phyloP scores from a whole-genome alignment of 768 basidiomycete genomes.

The Guyanaporus albipodus region DNA sequence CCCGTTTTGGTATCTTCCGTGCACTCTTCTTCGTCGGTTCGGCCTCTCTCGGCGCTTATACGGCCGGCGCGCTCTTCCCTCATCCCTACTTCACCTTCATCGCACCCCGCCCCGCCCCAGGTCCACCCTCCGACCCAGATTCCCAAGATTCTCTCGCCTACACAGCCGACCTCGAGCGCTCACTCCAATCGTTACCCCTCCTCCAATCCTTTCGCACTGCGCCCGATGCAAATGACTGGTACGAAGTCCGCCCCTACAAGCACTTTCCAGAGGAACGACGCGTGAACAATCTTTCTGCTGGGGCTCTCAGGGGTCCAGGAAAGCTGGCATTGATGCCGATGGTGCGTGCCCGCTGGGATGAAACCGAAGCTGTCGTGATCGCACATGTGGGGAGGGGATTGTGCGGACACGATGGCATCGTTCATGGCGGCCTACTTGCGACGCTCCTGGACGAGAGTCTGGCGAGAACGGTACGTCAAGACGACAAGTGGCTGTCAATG shows the following conservation, averaged over 20 bases:
- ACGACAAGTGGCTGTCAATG: background rate
- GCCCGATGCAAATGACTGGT: conserved; percentile 59
- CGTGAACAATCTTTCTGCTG: conserved; percentile 81
- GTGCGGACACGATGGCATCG: conserved; percentile 92
- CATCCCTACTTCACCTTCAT: conserved; percentile 62
- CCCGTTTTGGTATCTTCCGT: conserved; percentile 9
- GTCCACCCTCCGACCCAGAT: conserved; percentile 51
- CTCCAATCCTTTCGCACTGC: conserved; percentile 49
- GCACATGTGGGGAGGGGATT: conserved; percentile 82
- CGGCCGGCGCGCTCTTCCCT: conserved; percentile 65
- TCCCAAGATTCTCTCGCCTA: conserved; percentile 57
- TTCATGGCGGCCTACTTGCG: conserved; percentile 90
- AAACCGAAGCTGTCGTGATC: conserved; percentile 65
- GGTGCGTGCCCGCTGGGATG: conserved; percentile 69
- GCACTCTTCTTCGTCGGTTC: conserved; percentile 20
- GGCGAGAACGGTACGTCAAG: conserved; percentile 63
- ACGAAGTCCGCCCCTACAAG: conserved; percentile 72
- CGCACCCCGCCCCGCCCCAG: conserved; percentile 73
- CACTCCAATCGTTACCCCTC: conserved; percentile 60
- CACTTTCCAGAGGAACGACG: conserved; percentile 66
- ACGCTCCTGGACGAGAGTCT: conserved; percentile 86
- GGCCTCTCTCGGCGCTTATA: conserved; percentile 35
- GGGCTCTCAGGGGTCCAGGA: conserved; percentile 83
- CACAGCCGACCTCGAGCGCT: conserved; percentile 57
- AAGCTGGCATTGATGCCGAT: conserved; percentile 79